Conservation (phyloP, 305 asterid species). For the Fraxinus sp. region DNA sequence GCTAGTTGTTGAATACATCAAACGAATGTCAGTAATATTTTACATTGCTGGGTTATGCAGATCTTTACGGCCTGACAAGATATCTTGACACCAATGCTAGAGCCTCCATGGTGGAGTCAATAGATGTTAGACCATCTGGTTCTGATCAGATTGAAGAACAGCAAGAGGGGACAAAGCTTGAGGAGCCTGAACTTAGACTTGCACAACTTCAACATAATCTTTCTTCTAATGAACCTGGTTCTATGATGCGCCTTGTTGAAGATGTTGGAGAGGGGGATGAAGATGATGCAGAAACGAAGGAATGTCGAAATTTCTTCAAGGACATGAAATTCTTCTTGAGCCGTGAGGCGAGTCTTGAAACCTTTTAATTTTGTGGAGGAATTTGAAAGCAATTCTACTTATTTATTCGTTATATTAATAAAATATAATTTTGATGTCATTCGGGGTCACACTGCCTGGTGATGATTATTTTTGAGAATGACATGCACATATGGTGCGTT, state of each 20-base stretch:
- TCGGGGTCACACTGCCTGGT: not conserved
- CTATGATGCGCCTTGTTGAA: not conserved
- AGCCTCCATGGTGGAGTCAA: conserved; percentile 37
- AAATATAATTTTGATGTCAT: not conserved
- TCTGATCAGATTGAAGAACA: conserved; percentile 29
- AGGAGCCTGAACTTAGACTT: not conserved
- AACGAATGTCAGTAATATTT: not conserved
- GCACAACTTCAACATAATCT: not conserved
- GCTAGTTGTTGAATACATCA: not conserved
- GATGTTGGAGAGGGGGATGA: conserved; percentile 49
- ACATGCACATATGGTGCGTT: not conserved
- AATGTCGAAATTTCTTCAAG: conserved; percentile 57
- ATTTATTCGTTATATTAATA: not conserved
- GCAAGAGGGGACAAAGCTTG: not conserved
- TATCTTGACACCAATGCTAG: conserved; percentile 60
- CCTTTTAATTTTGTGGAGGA: not conserved
- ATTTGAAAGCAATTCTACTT: not conserved
- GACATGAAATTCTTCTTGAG: conserved; percentile 74
- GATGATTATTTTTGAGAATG: not conserved
- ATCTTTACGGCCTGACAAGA: conserved; percentile 90
- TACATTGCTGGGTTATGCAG: conserved; percentile 47
- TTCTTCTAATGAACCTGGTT: conserved; percentile 50
- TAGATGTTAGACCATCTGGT: conserved; percentile 36
- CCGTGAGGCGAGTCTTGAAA: conserved; percentile 66
- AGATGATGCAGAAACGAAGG: conserved; percentile 42